Percentiles rank a stretch among this genome's conserved stretches.
phyloP scores from a whole-genome alignment of 495 filamentous ascomycete genomes.

The Lophiostoma macrostomum region DNA sequence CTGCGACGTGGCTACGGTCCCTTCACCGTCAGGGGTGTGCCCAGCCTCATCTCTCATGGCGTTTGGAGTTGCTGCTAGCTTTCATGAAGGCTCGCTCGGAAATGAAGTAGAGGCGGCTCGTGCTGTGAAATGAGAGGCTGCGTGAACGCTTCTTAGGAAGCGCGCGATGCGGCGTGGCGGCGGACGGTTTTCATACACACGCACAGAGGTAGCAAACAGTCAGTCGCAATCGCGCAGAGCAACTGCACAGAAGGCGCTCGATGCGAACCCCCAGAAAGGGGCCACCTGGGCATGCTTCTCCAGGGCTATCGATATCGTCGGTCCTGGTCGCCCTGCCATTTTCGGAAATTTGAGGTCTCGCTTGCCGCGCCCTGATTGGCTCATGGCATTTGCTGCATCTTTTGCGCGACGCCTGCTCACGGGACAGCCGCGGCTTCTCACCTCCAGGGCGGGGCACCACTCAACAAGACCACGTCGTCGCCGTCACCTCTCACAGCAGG shows the following conservation, averaged over 20 bases:
- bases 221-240: no score
- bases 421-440: no score
- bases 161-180: constrained; percentile 1
- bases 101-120: constrained; percentile 14
- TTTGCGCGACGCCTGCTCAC: constrained; percentile 24
- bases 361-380: constrained; percentile 17
- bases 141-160: no score
- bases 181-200: no score
- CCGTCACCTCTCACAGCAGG: no score
- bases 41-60: constrained; percentile 31
- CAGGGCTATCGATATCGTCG: constrained; percentile 3
- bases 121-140: constrained; percentile 28
- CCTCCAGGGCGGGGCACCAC: no score
- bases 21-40: constrained; percentile 6
- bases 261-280: constrained; percentile 9
- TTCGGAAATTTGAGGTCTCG: constrained; percentile 21
- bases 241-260: no score
- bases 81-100: constrained; percentile 22
- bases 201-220: no score
- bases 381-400: neutral
- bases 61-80: constrained; percentile 8
- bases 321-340: constrained; percentile 6
- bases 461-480: no score
- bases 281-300: no score
- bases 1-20: neutral